Percentiles rank a stretch among this genome's conserved stretches.
Conservation (phyloP, 371 early-diverging fungal genomes). For the Haplosporangium sp. region DNA sequence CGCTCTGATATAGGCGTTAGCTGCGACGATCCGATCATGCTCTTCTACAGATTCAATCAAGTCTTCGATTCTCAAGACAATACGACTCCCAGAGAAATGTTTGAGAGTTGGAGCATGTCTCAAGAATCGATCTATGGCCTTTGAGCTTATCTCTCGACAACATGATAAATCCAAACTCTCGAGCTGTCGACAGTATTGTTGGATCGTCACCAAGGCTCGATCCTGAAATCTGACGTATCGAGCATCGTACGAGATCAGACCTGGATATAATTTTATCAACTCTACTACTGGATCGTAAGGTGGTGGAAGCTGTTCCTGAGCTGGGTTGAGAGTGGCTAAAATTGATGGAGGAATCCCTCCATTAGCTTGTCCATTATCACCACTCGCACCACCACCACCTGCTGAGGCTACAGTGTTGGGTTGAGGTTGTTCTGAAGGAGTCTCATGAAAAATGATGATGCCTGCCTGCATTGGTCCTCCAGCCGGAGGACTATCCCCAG, state of each 20-base stretch:
- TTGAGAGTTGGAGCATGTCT: slow-evolving; percentile 8
- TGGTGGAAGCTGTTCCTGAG: neutral
- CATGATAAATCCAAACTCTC: slow-evolving; percentile 26
- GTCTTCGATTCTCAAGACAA: slow-evolving; percentile 16
- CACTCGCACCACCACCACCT: neutral
- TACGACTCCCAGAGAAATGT: slow-evolving; percentile 21
- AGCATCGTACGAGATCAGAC: slow-evolving; percentile 24
- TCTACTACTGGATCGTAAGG: slow-evolving; percentile 24
- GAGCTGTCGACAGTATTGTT: slow-evolving; percentile 19
- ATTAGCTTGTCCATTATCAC: neutral
- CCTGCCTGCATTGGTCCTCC: slow-evolving; percentile 8
- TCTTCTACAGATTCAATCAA: slow-evolving; percentile 18
- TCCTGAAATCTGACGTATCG: slow-evolving; percentile 36
- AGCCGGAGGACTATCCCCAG: neutral
- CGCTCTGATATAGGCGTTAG: neutral
- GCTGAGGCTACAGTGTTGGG: neutral
- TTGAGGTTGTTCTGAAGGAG: neutral
- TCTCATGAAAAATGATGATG: slow-evolving; percentile 12
- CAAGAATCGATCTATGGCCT: slow-evolving; percentile 18
- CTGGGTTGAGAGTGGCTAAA: neutral
- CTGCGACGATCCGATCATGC: slow-evolving; percentile 4
- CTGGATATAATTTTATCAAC: slow-evolving; percentile 21
- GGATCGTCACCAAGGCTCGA: slow-evolving; percentile 14
- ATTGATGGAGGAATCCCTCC: neutral
- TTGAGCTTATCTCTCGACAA: slow-evolving; percentile 28